Base-by-base conservation (phyloP, 495 filamentous ascomycete genomes). In the Trichocladium uniseriatum region DNA sequence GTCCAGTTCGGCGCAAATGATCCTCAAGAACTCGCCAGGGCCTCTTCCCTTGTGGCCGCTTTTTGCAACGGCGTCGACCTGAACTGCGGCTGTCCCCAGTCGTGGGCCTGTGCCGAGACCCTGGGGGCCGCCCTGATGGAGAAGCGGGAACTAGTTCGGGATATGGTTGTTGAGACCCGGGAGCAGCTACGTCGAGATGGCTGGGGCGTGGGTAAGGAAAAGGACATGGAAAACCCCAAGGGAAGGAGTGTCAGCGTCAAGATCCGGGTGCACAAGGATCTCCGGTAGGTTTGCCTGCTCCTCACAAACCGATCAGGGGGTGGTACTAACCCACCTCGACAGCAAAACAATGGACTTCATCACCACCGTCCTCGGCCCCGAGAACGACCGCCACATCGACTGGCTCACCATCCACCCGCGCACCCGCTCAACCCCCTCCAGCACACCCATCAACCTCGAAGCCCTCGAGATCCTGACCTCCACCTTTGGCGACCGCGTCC, bases 81-180 rank as follows among this genome's bases (percentile, higher is more conserved):
- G 13, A 85, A 85, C 61, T 85, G 81, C 57, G 81, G 81, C 10
- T 85, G 81, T 51, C 81, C 81, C 2, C 81, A 85, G 64, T 75
- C 73, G 4, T 85, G 81, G 81, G 81, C 81, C 0, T 79, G 81
- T 49, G 70, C 77, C 37, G 75, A 78, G 49, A 72, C 70, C 0
- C 69, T 85, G 9, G 81, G 81, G 20, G 80, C 80, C 13, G 76
- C 74, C 37, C 64, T 85, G 9, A 84, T 85, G 80, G 64, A 76
- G 39, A 65, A 72, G 39, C 73, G 76, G 16, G 70, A 76, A 53
- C 67, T 79, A 1, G 81, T 85, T 21, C 70, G 73, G 6, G 73
- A 76, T 38, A 79, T 83, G 73, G 73, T 83, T 5, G 42, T 69
- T 7, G 69, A 70, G 29, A 76, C 70, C 38, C 70, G 75, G 28